Evolutionary conservation across 768 basidiomycete genomes (phyloP).

Genomic region (Russula dissimulans): DNA sequence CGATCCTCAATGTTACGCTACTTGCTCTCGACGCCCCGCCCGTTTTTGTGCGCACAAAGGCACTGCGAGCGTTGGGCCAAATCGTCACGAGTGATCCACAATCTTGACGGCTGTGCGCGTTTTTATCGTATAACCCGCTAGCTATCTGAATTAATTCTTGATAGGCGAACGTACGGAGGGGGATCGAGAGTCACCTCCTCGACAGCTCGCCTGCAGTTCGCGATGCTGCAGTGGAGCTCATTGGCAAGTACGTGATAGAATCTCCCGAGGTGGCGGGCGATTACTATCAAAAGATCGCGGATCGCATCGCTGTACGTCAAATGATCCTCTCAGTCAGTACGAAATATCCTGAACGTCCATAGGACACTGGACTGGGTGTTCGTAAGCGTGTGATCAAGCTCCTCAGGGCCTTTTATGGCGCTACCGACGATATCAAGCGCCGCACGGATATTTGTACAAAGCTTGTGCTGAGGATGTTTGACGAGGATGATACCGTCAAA

Average conservation of each 20-base stretch:
- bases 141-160: slow-evolving; percentile 2
- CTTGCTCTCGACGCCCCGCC: slow-evolving; percentile 73
- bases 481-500: slow-evolving; percentile 93
- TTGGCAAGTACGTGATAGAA: slow-evolving; percentile 95
- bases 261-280: slow-evolving; percentile 80
- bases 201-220: slow-evolving; percentile 93
- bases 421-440: slow-evolving; percentile 48
- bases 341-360: background rate
- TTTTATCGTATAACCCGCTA: background rate
- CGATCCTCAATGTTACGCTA: slow-evolving; percentile 73
- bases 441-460: slow-evolving; percentile 74
- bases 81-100: slow-evolving; percentile 79
- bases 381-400: slow-evolving; percentile 95
- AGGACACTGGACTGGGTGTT: slow-evolving; percentile 94
- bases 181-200: slow-evolving; percentile 82
- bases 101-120: slow-evolving; percentile 61
- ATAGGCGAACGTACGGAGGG: slow-evolving; percentile 69
- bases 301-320: slow-evolving; percentile 74
- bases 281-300: slow-evolving; percentile 82
- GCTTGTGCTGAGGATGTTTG: slow-evolving; percentile 75
- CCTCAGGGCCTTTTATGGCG: slow-evolving; percentile 69
- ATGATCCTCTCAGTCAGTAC: background rate
- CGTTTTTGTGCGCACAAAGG: slow-evolving; percentile 92
- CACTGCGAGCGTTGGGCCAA: slow-evolving; percentile 78
- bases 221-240: slow-evolving; percentile 92